Evolutionary conservation across 1,284 basidiomycete species (phyloP), one percentile per base, ranked within the genome.

Genomic region (Calocybe gambosa): DNA sequence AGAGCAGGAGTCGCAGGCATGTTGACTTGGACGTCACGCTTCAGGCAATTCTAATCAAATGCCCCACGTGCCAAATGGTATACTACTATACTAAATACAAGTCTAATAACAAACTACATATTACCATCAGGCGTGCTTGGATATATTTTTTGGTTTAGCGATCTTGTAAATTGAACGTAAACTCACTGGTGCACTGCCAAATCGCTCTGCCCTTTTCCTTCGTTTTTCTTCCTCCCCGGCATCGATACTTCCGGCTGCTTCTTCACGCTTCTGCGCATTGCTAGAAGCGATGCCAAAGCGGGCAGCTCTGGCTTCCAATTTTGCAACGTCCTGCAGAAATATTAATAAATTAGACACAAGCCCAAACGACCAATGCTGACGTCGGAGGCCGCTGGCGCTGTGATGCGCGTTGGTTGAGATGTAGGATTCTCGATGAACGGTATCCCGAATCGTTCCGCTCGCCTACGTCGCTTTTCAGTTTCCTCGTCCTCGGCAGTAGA

Each of bases 381-480:
- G 15, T 34, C 31, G 5, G 31, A n/a, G 13, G 31, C 1, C 15
- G n/a, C 3, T n/a, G 3, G 31, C 15, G 31, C 15, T 16, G 47
- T 51, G 38, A 50, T 46, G 42, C 49, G 51, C 44, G 55, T 45
- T 28, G 57, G 39, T n/a, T 19, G 38, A 6, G 58, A 47, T 26
- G 59, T 56, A 31, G 53, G 56, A 5, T 67, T 55, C 43, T 78
- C 74, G 3, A 85, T 75, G 8, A 82, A 52, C 1, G 82, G 74
- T n/a, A 84, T 77, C 18, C 79, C 79, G 54, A 87, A 87, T 9
- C 84, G 78, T 20, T 69, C 80, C 1, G 84, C 84, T 25, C 84
- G 79, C 37, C 70, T 68, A 55, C 68, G 78, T 45, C 79, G 77
- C 54, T 72, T 82, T 48, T 85, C 82, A 21, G 68, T 57, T 39